Evolutionary conservation across 2,329 filamentous ascomycete species (phyloP), one percentile per base, ranked within the genome.

Genomic region (Fusarium concolor): DNA sequence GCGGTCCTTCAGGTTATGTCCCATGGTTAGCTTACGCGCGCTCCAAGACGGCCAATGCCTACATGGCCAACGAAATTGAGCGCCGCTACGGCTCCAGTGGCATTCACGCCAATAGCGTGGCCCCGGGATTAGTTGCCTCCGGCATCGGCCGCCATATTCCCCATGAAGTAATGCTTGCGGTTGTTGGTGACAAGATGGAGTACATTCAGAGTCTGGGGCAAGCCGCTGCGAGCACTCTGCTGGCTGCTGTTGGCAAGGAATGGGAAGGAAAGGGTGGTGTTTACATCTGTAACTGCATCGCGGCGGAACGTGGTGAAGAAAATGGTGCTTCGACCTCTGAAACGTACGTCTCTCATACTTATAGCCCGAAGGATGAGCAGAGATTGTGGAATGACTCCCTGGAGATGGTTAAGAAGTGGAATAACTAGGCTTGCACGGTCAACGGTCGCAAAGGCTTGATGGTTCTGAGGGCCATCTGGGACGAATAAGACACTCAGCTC

Each of bases 41-140:
- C 10, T 60, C 57, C 1, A 60, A 60, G 31, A 60, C 57, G 2
- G 57, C 57, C 18, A 60, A 60, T 10, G 18, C 29, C 17, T 59
- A 59, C 24, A 60, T 51, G 54, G 54, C 57, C 11, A 59, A 51
- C 17, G 57, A 59, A 10, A 43, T 60, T 20, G 57, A 59, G 6
- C 54, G 54, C 11, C 44, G 24, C 10, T 59, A 43, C 17, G 54
- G 54, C n/a, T 8, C 22, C 5, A 22, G 15, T 11, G 57, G 57
- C 5, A 50, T 59, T 6, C 53, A 59, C 37, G 56, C 56, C 10
- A 58, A n/a, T 12, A 59, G 53, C 12, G 56, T 47, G 15, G 43
- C 33, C 24, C 56, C 56, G 5, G 53, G 56, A 11, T 43, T 59
- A n/a, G 53, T 59, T 8, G 12, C 42, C 11, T 41, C 56, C 4